Conservation (phyloP, 305 asterid species). For the Withania somnifera region DNA sequence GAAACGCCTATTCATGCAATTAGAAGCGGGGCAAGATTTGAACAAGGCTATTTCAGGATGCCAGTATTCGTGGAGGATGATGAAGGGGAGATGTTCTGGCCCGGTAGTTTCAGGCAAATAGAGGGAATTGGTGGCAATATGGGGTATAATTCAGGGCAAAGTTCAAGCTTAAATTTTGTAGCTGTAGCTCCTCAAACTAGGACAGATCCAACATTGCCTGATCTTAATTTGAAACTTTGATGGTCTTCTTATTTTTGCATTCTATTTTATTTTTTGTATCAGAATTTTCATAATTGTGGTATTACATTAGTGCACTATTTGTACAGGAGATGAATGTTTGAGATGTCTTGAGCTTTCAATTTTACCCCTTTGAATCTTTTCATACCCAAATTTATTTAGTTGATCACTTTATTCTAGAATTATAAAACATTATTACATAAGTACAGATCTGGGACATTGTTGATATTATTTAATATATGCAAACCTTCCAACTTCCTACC, state of each 20-base stretch:
- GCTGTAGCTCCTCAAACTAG: conserved; percentile 32
- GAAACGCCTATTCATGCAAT: conserved; percentile 21
- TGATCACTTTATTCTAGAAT: background rate
- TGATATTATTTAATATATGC: background rate
- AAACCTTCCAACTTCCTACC: background rate
- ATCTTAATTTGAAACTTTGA: conserved; percentile 64
- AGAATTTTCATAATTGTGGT: background rate
- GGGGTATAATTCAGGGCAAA: conserved; percentile 25
- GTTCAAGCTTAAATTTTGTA: conserved; percentile 28
- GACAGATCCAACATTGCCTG: conserved; percentile 51
- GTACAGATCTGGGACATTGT: background rate
- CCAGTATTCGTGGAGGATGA: conserved; percentile 51
- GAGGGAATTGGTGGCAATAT: conserved; percentile 26
- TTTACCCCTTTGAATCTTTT: background rate
- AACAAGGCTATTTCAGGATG: conserved; percentile 46
- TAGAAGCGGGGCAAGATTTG: conserved; percentile 55
- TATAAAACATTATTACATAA: background rate
- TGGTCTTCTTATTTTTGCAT: background rate
- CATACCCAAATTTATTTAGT: background rate
- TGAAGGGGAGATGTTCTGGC: conserved; percentile 59
- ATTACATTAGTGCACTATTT: background rate
- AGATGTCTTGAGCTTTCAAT: background rate
- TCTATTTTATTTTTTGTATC: background rate
- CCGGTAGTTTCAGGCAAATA: conserved; percentile 71
- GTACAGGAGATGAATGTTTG: background rate